These are phyloP conservation scores for Guadua angustifolia DNA, from an alignment of 176 grass and related monocot species.

Conservation along the genomic window DNA sequence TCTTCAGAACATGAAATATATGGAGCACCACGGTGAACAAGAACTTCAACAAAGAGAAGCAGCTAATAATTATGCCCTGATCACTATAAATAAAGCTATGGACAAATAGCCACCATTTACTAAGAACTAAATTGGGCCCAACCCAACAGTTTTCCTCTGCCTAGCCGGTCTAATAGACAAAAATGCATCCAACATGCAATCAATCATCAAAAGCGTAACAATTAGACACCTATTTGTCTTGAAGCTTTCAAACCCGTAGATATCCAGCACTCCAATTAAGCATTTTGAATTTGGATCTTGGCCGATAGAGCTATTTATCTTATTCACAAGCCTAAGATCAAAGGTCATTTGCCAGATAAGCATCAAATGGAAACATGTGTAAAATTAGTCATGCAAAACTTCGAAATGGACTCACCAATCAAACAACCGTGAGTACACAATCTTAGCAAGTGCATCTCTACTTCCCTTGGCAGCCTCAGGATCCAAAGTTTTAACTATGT, in stretches of 20 bases:
- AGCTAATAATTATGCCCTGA: neutral
- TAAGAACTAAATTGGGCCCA: slow-evolving; percentile 9
- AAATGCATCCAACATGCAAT: slow-evolving; percentile 31
- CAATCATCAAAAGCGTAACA: slow-evolving; percentile 66
- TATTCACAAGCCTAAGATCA: slow-evolving; percentile 86
- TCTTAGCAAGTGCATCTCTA: slow-evolving; percentile 95
- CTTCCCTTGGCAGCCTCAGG: slow-evolving; percentile 73
- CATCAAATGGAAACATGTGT: slow-evolving; percentile 38
- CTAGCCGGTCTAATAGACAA: slow-evolving; percentile 18
- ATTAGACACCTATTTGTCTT: slow-evolving; percentile 99
- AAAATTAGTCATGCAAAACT: slow-evolving; percentile 27
- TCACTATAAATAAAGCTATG: slow-evolving; percentile 1
- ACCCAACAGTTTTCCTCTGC: neutral
- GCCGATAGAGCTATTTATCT: slow-evolving; percentile 95
- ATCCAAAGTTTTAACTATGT: slow-evolving; percentile 86
- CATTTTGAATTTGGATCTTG: slow-evolving; percentile 93
- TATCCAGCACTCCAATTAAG: slow-evolving; percentile 97
- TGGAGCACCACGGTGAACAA: too few relatives aligned
- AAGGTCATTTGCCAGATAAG: slow-evolving; percentile 42
- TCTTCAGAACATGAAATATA: slow-evolving; percentile 33
- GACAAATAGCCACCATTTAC: slow-evolving; percentile 20
- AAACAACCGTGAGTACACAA: slow-evolving; percentile 89
- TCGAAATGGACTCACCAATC: slow-evolving; percentile 73
- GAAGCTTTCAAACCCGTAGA: slow-evolving; percentile 99
- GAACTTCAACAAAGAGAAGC: too few relatives aligned